Conservation (phyloP, 441 rosid genomes). For the Euphorbia celastroides region DNA sequence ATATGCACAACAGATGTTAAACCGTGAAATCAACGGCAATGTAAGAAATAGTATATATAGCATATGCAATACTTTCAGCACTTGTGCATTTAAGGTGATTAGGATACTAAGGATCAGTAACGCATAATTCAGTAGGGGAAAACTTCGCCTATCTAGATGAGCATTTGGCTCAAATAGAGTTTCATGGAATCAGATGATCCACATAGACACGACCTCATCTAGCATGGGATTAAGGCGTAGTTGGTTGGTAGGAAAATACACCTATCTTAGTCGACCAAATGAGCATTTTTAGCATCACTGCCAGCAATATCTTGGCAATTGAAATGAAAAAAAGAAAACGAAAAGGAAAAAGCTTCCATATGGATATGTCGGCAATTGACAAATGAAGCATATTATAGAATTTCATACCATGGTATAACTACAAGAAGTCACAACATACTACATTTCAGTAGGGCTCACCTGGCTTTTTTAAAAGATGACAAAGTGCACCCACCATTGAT, state of each 20-base stretch:
- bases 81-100: neutral
- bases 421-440: neutral
- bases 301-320: neutral
- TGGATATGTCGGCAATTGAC: neutral
- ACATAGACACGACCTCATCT: no score
- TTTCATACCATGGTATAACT: neutral
- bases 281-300: no score
- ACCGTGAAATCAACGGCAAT: neutral
- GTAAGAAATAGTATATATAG: neutral
- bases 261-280: no score
- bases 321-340: neutral
- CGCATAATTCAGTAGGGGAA: neutral
- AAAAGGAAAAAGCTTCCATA: neutral
- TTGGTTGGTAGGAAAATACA: no score
- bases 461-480: conserved; percentile 59
- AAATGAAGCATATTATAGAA: neutral
- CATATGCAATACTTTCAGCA: neutral
- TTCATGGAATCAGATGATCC: neutral
- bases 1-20: neutral
- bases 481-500: conserved; percentile 64
- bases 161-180: neutral
- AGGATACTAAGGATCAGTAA: neutral
- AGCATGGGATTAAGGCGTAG: no score
- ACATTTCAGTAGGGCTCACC: conserved; percentile 38
- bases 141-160: no score